Base-by-base conservation (phyloP, 139 green algal species). In the Micractinium conductrix region DNA sequence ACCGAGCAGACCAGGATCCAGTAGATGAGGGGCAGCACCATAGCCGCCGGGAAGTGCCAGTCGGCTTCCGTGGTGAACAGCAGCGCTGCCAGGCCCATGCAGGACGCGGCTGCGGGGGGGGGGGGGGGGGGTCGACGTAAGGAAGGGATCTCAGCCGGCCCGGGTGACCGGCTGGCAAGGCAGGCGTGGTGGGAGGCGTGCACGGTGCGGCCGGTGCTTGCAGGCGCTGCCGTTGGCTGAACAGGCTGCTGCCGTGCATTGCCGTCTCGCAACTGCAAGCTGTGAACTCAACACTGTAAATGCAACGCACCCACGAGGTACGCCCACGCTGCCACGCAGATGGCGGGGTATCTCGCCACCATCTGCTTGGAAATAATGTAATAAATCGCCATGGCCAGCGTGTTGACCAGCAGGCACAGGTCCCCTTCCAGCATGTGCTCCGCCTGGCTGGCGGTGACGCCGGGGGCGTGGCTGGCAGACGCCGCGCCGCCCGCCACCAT, bases 1-100 rank as follows among this genome's bases (percentile, higher is more conserved):
- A 95, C 89, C 12, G 88, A 93, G 79, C 89, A 93, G 21, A 95
- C 76, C 0, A 95, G 16, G 3, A 94, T 88, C 93, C 93, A 95
- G 80, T 94, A 95, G 6, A 87, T 37, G 16, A 95, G 86, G 28
- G 92, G 91, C n/a, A 82, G 67, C 8, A 86, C 58, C 73, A 91
- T 70, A 26, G 58, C 40, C 5, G n/a, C 33, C 4, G 89, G 88
- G 28, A 92, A 78, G 48, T 86, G 65, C 85, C 87, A 93, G 60
- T 74, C 87, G 35, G 62, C 73, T 44, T 69, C 43, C 7, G 62
- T 22, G 24, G 84, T 88, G 37, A 86, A 78, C 37, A 89, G 24
- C 30, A 45, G 40, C 16, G 84, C 69, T 9, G 92, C 80, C 28
- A 92, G n/a, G 53, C 72, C 84, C 89, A 91, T 91, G 38, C 81